Evolutionary conservation across 179 eudicot species (phyloP), one percentile per base, ranked within the genome.

Genomic region (Beta corolliflora): DNA sequence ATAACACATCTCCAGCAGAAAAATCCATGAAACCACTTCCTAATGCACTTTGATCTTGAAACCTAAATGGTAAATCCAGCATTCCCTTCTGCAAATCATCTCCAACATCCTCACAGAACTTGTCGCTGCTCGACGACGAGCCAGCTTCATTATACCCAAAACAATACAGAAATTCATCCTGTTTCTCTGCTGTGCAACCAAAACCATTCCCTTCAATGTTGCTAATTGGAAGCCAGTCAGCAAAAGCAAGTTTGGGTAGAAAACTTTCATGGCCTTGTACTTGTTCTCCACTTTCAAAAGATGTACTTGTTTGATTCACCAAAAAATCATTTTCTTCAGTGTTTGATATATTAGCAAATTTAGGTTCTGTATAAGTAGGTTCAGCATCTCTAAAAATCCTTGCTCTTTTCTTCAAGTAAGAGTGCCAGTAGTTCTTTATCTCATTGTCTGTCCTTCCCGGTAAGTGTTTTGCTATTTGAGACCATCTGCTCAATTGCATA

Each of bases 361-460:
- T 77, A 16, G 61, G 73, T 58, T 86, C 64, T 75, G 66, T 63
- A 60, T 16, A 2, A 77, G 31, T 67, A 31, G 36, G 7, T 55
- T 68, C 77, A 45, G 68, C 15, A n/a, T 77, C 60, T 70, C 56
- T 85, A 12, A 71, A 19, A 77, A 81, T 79, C 1, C 72, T 61
- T 9, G 68, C 10, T 81, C 76, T 87, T 88, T 92, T 93, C 88
- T 93, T 93, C 60, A 95, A 69, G 81, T 86, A 87, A 4, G 98
- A 92, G 80, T 95, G 96, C 98, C 98, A 95, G 74, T 87, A 79
- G 81, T 95, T 95, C 81, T 93, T 95, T 60, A 95, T 89, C 91
- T 95, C 98, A 7, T 95, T 93, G 64, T 95, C 98, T 7, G 97
- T 95, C 73, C 98, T 89, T 80, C 98, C 98, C 0, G 94, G 93